A percentile compares a stretch with the other conserved stretches of the same genome.
Evolutionary conservation across 306 rosid species (phyloP).

Genomic region (Rubus parviflorus): DNA sequence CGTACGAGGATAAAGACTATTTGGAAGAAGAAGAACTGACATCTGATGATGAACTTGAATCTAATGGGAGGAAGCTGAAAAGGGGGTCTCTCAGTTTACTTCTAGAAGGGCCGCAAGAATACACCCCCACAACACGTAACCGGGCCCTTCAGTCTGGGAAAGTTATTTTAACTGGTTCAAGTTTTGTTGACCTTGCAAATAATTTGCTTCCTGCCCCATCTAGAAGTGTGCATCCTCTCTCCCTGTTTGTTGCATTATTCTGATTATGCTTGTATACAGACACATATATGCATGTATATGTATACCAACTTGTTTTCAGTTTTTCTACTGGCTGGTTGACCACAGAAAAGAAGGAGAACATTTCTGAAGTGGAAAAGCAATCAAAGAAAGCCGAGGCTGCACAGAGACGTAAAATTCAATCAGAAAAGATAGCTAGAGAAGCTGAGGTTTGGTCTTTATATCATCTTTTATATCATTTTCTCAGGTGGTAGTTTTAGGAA

Average conservation of each 20-base stretch:
- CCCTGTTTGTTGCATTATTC: not conserved
- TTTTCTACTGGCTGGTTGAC: slow-evolving; percentile 21
- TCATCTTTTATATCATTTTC: slow-evolving; percentile 3
- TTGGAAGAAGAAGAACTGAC: slow-evolving; percentile 32
- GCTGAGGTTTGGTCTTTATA: slow-evolving; percentile 51
- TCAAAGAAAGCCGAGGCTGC: slow-evolving; percentile 61
- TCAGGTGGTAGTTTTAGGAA: slow-evolving; percentile 6
- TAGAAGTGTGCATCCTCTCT: slow-evolving; percentile 32
- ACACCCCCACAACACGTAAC: slow-evolving; percentile 29
- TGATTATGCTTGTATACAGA: not conserved
- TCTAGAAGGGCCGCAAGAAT: slow-evolving; percentile 18
- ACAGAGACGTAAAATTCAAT: slow-evolving; percentile 54
- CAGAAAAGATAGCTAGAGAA: slow-evolving; percentile 55
- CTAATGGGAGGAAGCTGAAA: slow-evolving; percentile 39
- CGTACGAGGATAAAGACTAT: slow-evolving; percentile 31
- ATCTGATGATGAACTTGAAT: slow-evolving; percentile 38
- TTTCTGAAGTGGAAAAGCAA: slow-evolving; percentile 55
- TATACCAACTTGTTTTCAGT: slow-evolving; percentile 17
- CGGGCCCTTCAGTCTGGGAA: slow-evolving; percentile 37
- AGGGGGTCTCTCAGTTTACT: slow-evolving; percentile 28
- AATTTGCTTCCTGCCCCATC: slow-evolving; percentile 28
- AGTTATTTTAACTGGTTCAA: slow-evolving; percentile 28
- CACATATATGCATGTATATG: too few relatives aligned
- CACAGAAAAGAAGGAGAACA: slow-evolving; percentile 44
- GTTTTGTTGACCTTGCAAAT: slow-evolving; percentile 30